These are phyloP conservation scores for Saksenaea oblongispora DNA, from an alignment of 371 early-diverging fungal genomes.

Conservation along the genomic window DNA sequence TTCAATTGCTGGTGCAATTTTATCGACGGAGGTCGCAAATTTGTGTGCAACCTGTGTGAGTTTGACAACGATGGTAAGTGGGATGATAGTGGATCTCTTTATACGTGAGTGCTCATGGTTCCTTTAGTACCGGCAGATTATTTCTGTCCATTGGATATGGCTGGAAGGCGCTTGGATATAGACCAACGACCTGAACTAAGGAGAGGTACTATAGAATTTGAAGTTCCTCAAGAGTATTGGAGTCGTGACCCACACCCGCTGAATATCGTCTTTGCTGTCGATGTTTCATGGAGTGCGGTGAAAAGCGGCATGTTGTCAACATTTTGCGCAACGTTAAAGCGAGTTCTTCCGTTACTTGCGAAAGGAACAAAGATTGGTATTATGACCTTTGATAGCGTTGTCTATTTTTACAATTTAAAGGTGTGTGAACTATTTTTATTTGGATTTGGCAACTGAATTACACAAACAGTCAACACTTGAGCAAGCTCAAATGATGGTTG, in stretches of 20 bases:
- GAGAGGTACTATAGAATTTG: slow-evolving; percentile 89
- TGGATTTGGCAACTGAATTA: background rate
- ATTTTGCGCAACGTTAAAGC: slow-evolving; percentile 65
- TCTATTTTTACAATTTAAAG: slow-evolving; percentile 94
- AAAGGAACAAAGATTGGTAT: slow-evolving; percentile 77
- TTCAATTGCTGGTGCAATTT: slow-evolving; percentile 90
- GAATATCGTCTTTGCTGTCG: slow-evolving; percentile 88
- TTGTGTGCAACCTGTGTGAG: slow-evolving; percentile 91
- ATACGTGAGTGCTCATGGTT: background rate
- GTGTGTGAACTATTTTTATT: slow-evolving; percentile 32
- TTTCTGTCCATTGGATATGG: slow-evolving; percentile 92
- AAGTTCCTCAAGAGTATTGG: slow-evolving; percentile 79
- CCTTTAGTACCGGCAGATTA: slow-evolving; percentile 76
- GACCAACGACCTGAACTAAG: slow-evolving; percentile 89
- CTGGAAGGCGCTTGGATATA: slow-evolving; percentile 83
- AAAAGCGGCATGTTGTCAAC: slow-evolving; percentile 80
- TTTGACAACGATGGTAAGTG: slow-evolving; percentile 84
- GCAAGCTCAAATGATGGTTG: slow-evolving; percentile 94
- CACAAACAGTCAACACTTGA: slow-evolving; percentile 64
- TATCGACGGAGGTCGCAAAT: slow-evolving; percentile 87
- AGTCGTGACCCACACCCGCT: slow-evolving; percentile 67
- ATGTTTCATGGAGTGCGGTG: slow-evolving; percentile 86
- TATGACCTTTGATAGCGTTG: slow-evolving; percentile 86
- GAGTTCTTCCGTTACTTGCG: slow-evolving; percentile 57
- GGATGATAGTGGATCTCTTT: background rate